Conservation (phyloP, 1,284 basidiomycete genomes). For the Salmacisia buchloeana region DNA sequence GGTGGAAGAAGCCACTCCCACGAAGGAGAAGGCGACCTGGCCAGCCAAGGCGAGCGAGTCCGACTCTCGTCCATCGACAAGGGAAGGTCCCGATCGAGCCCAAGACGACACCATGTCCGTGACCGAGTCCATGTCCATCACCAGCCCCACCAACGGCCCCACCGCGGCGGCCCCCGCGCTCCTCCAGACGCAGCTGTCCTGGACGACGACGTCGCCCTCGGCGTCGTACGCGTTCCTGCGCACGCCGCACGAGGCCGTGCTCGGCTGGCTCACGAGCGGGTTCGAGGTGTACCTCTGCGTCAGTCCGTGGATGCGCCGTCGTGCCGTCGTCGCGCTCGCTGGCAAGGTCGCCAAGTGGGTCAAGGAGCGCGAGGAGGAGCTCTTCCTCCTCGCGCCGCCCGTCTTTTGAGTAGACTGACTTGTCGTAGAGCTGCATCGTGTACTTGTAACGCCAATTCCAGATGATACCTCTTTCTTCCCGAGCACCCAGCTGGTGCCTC, state of each 20-base stretch:
- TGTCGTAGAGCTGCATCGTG: too few species aligned
- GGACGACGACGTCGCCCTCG: neutral
- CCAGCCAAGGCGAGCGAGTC: too few species aligned
- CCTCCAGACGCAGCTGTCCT: slow-evolving; percentile 33
- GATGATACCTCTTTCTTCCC: too few species aligned
- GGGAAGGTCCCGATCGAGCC: too few species aligned
- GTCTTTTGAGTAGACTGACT: too few species aligned
- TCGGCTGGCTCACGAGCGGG: slow-evolving; percentile 72
- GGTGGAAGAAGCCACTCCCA: neutral
- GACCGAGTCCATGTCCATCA: neutral
- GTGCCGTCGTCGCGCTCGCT: slow-evolving; percentile 74
- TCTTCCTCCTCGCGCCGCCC: slow-evolving; percentile 59
- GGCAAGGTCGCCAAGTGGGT: slow-evolving; percentile 86
- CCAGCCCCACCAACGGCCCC: slow-evolving; percentile 61
- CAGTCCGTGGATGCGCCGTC: slow-evolving; percentile 76
- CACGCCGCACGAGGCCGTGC: slow-evolving; percentile 74
- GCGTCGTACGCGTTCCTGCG: slow-evolving; percentile 58
- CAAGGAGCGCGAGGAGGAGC: slow-evolving; percentile 69
- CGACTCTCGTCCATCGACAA: too few species aligned
- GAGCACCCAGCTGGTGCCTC: neutral
- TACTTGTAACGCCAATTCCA: too few species aligned
- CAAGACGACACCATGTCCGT: neutral
- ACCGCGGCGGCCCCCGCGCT: slow-evolving; percentile 78
- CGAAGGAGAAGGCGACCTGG: neutral
- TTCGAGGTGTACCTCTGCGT: slow-evolving; percentile 86